Conservation (phyloP, 2,329 filamentous ascomycete genomes). For the Dactylellina parvicollis region DNA sequence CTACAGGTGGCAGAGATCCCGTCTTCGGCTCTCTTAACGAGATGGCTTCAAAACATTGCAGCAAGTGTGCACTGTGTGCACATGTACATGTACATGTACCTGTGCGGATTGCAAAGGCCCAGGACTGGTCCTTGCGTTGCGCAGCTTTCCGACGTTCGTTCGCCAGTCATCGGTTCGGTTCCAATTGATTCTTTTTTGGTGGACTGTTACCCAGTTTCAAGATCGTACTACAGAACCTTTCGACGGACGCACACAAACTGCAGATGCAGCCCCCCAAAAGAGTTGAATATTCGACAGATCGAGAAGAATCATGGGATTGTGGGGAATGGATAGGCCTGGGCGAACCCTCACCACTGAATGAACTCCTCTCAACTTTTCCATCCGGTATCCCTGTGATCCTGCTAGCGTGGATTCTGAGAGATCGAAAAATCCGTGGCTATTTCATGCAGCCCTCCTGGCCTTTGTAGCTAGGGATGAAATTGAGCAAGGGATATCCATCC, state of each 20-base stretch:
- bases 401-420: conserved; percentile 43
- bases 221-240: conserved; percentile 50
- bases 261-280: background rate
- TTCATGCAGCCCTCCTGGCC: conserved; percentile 52
- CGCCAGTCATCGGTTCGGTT: background rate
- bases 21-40: conserved; percentile 53
- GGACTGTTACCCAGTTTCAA: conserved; percentile 46
- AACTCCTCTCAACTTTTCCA: conserved; percentile 35
- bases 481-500: conserved; percentile 53
- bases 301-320: conserved; percentile 5
- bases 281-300: conserved; percentile 3
- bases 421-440: conserved; percentile 53
- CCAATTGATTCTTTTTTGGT: conserved; percentile 11
- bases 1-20: conserved; percentile 46
- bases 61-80: conserved; percentile 5
- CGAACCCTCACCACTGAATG: conserved; percentile 1
- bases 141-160: conserved; percentile 32
- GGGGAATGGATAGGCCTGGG: background rate
- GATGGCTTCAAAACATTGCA: conserved; percentile 32
- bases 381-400: conserved; percentile 22
- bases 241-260: conserved; percentile 11
- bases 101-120: conserved; percentile 31
- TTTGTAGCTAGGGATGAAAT: conserved; percentile 53
- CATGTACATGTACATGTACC: conserved; percentile 20
- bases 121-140: conserved; percentile 47